These are phyloP conservation scores for Leccinum cinnamomeum DNA, from an alignment of 1,284 basidiomycete species.

Conservation along the genomic window DNA sequence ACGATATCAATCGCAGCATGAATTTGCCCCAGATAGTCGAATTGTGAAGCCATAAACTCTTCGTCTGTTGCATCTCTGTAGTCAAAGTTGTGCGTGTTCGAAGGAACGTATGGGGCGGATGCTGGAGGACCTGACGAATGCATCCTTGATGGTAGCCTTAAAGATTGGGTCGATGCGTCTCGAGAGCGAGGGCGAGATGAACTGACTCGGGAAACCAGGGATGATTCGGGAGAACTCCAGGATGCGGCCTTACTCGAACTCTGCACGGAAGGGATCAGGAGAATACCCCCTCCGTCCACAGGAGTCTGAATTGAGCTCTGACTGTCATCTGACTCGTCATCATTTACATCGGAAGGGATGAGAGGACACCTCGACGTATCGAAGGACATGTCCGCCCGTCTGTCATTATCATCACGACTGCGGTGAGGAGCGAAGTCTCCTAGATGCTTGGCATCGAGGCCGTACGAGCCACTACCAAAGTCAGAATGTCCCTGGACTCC, in stretches of 20 bases:
- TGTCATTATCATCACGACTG: conserved; percentile 4
- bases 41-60: conserved; percentile 20
- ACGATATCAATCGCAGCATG: conserved; percentile 28
- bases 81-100: not conserved
- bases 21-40: conserved; percentile 21
- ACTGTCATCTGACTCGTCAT: conserved; percentile 33
- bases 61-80: conserved; percentile 10
- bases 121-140: not conserved
- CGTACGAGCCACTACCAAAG: not conserved
- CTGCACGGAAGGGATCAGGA: conserved; percentile 6
- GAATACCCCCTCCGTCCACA: conserved; percentile 25
- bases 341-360: conserved; percentile 29
- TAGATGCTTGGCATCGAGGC: conserved; percentile 7
- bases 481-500: not conserved
- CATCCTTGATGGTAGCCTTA: not conserved
- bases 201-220: conserved; percentile 22
- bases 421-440: conserved; percentile 10
- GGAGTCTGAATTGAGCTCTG: conserved; percentile 29
- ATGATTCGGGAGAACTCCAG: not conserved
- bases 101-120: not conserved
- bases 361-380: conserved; percentile 26
- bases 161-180: conserved; percentile 9
- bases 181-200: conserved; percentile 32
- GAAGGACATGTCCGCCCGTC: conserved; percentile 19
- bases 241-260: not conserved